Conservation (phyloP, 352 stramenopile genomes). For the Pythium plurisporium region DNA sequence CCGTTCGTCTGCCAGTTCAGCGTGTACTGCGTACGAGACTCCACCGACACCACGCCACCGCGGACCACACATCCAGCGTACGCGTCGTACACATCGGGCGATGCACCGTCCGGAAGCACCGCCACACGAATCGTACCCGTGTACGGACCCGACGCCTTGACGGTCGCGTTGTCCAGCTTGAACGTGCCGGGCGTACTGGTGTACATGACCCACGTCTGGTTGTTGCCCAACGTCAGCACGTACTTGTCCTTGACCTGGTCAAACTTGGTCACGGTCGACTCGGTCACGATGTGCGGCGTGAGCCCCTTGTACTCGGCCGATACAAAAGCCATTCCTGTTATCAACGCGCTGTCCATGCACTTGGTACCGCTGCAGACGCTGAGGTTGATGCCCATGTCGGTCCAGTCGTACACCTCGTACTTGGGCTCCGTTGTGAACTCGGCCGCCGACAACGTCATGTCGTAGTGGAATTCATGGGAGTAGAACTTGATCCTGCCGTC, state of each 20-base stretch:
- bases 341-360: constrained; percentile 51
- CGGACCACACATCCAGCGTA: constrained; percentile 54
- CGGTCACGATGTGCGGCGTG: constrained; percentile 44
- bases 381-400: constrained; percentile 54
- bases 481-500: constrained; percentile 58
- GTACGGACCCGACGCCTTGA: constrained; percentile 38
- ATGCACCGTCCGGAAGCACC: constrained; percentile 35
- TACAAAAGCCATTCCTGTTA: constrained; percentile 74
- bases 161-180: constrained; percentile 35
- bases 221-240: constrained; percentile 55
- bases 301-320: constrained; percentile 55
- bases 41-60: constrained; percentile 43
- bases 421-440: constrained; percentile 51
- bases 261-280: constrained; percentile 43
- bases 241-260: constrained; percentile 44
- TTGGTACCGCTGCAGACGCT: constrained; percentile 43
- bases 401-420: constrained; percentile 65
- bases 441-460: constrained; percentile 55
- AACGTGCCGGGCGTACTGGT: constrained; percentile 37
- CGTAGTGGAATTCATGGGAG: constrained; percentile 54
- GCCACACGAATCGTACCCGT: constrained; percentile 54
- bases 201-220: constrained; percentile 73
- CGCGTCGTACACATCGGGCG: constrained; percentile 45
- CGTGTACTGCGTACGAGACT: constrained; percentile 55
- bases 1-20: constrained; percentile 57